Percentiles rank a stretch among this genome's conserved stretches.
phyloP scores from a whole-genome alignment of 148 eudicot genomes.

The Gaultheria prostrata region DNA sequence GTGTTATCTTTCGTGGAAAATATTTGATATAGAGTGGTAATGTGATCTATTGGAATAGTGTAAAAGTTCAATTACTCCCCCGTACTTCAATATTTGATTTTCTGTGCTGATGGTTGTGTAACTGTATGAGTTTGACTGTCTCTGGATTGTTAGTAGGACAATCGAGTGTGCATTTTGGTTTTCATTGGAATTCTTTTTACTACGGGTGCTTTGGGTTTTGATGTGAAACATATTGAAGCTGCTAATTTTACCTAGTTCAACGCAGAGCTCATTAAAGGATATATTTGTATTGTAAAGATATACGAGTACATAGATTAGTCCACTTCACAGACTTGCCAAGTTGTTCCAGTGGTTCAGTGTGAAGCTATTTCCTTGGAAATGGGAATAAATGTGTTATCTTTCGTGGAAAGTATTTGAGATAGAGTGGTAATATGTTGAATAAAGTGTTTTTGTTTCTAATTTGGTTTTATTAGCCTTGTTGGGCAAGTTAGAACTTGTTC shows the following conservation, averaged over 20 bases:
- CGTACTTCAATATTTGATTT: background rate
- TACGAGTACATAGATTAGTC: background rate
- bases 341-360: background rate
- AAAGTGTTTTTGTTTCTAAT: background rate
- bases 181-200: background rate
- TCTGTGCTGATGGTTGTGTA: background rate
- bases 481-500: background rate
- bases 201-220: background rate
- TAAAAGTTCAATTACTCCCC: constrained; percentile 10
- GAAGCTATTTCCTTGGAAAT: background rate
- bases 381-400: background rate
- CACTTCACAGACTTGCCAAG: background rate
- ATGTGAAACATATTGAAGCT: background rate
- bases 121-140: background rate
- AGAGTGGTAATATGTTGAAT: background rate
- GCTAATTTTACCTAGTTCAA: background rate
- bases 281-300: background rate
- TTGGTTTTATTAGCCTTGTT: background rate
- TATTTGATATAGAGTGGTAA: too few species aligned
- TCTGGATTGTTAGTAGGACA: background rate
- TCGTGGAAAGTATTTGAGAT: background rate
- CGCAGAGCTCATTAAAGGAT: background rate
- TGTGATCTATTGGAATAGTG: background rate
- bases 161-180: background rate
- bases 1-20: too few species aligned